Base-by-base conservation (phyloP, 495 filamentous ascomycete genomes). In the Xylaria grammica region DNA sequence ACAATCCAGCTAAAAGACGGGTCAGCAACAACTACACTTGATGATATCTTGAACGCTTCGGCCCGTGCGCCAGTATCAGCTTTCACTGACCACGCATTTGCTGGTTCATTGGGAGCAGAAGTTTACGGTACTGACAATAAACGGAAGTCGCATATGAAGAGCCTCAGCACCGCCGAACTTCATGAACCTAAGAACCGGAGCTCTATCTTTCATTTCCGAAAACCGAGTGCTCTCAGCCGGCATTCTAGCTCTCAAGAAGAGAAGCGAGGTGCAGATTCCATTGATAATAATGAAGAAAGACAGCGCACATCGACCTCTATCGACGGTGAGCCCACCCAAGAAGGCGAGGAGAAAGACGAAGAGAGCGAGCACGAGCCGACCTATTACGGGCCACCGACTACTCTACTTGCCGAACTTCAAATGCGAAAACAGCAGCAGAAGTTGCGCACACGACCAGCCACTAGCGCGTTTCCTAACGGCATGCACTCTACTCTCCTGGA, bases 31-130 rank as follows among this genome's bases (percentile, higher is more conserved):
- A 89, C 86, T 36, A 97, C 94, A 0, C 82, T 99, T 9, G 95
- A 99, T 60, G 95, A 88, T 69, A 95, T 99, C 48, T 83, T 99
- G 10, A 92, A 97, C 75, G 95, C 95, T n/a, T 97, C 95, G 4
- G 91, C 93, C 3, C 84, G 84, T 63, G 95, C 96, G 2, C 95
- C 95, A n/a, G 92, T 97, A 46, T 92, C 84, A 46, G 95, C 95
- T 53, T 98, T 97, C 69, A 97, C 92, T 0, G 93, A 98, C 71
- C 95, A 99, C 75, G 89, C 90, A 10, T 91, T 91, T 63, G 90
- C 89, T 30, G 94, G 93, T 15, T 85, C 86, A 51, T 72, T 89
- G 17, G 89, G 90, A 52, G 72, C 83, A 0, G 85, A 91, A 67
- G 84, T 91, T 0, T 91, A 91, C 67, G 84, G 84, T 1, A 72